These are phyloP conservation scores for Eucalyptus melliodora DNA, from an alignment of 345 rosid species.

Conservation along the genomic window DNA sequence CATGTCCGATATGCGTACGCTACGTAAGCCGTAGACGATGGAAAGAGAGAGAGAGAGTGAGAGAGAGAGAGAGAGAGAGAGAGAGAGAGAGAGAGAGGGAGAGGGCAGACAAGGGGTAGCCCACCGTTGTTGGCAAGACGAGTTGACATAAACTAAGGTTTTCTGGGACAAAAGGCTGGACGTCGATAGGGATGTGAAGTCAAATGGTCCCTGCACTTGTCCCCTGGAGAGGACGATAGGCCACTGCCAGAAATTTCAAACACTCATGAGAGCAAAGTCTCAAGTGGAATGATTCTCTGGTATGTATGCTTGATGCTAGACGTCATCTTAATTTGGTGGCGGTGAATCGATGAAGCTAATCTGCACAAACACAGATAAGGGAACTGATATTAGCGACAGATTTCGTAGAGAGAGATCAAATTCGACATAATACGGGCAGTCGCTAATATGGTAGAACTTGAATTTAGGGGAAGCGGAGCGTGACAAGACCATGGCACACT, in stretches of 20 bases:
- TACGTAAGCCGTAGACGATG: neutral
- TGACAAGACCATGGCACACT: neutral
- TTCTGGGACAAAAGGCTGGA: conserved; percentile 31
- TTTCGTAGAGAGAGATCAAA: neutral
- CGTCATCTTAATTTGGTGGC: neutral
- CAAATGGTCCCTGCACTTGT: conserved; percentile 21
- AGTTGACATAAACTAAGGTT: conserved; percentile 41
- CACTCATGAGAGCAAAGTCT: neutral
- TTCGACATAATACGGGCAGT: neutral
- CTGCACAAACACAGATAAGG: neutral
- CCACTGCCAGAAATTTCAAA: conserved; percentile 7
- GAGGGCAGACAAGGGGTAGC: conserved; percentile 49
- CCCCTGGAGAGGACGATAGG: conserved; percentile 1
- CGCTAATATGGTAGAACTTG: neutral
- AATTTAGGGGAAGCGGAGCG: neutral
- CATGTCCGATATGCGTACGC: neutral
- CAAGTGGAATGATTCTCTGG: neutral
- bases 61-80: neutral
- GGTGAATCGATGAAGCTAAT: neutral
- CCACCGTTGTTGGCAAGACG: conserved; percentile 41
- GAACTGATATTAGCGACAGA: neutral
- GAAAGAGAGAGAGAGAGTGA: neutral
- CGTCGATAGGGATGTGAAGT: conserved; percentile 35
- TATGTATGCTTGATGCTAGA: neutral
- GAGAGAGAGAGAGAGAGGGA: neutral